Evolutionary conservation across 371 early-diverging fungal species (phyloP), one percentile per base, ranked within the genome.

Genomic region (Capillidium heterosporum): DNA sequence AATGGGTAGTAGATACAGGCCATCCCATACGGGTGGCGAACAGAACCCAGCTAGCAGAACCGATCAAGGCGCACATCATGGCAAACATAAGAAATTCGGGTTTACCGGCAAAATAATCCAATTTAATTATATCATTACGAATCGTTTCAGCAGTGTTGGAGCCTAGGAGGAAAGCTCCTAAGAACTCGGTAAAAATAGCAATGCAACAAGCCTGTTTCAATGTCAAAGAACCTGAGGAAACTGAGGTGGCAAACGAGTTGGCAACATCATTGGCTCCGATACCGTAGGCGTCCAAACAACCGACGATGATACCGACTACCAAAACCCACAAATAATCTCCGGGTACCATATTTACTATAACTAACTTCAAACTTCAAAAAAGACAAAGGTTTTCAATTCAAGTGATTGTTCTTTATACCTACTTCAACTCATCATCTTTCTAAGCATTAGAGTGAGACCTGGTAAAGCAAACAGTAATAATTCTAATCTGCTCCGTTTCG

Each of bases 201-300:
- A 89, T 78, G 31, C 71, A 63, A 63, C 77, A 73, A 11, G 90
- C 91, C 63, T 85, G 83, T 3, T 56, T 59, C 32, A 89, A 65
- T 7, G 80, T 78, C 47, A 91, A 60, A 5, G 91, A 82, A 10
- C 84, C 81, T 1, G 90, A 84, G 15, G 82, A 82, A 46, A 89
- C 86, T 17, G 89, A 85, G n/a, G 87, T 84, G 32, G 89, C 85
- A 62, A 88, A 91, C 2, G 86, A 75, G 63, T 91, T 89, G 62
- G 91, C 81, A 13, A 91, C 91, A 67, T 91, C 91, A 66, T 91
- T 91, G 39, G 91, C 89, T 61, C 91, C 89, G 53, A 83, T 82
- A 54, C 82, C 73, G 55, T 63, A 80, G n/a, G 80, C 80, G 63
- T 84, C 83, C 19, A 69, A 42, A 57, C 80, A 75, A 50, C 82